These are phyloP conservation scores for Posidonia oceanica DNA, from an alignment of 116 monocot species.

Conservation along the genomic window DNA sequence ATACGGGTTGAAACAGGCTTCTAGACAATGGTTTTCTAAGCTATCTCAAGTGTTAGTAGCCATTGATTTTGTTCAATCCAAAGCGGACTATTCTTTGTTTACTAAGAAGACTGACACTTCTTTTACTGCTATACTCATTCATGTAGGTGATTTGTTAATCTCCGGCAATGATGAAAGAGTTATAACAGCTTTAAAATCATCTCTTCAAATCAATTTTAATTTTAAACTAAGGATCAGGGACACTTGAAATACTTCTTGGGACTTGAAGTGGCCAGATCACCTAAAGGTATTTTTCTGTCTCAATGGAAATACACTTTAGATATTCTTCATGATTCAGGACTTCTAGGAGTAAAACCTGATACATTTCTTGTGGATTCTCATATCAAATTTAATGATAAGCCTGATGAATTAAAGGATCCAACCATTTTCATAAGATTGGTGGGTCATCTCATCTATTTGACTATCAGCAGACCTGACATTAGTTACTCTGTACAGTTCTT, in stretches of 20 bases:
- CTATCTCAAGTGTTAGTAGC: background rate
- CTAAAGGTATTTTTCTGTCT: too few relatives aligned
- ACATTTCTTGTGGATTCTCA: too few relatives aligned
- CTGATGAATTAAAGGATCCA: too few relatives aligned
- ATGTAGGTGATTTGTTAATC: background rate
- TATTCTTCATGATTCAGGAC: too few relatives aligned
- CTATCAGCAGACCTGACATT: too few relatives aligned
- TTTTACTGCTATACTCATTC: background rate
- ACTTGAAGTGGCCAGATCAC: background rate
- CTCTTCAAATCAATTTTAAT: background rate
- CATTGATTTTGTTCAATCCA: background rate
- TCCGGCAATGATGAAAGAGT: background rate
- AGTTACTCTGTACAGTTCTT: too few relatives aligned
- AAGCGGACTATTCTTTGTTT: background rate
- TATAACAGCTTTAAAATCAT: background rate
- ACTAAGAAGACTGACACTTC: background rate
- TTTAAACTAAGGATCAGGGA: background rate
- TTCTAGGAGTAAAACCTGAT: too few relatives aligned
- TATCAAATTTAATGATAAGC: too few relatives aligned
- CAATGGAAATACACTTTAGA: too few relatives aligned
- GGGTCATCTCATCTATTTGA: too few relatives aligned
- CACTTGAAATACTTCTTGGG: background rate
- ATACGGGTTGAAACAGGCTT: background rate
- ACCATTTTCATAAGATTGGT: too few relatives aligned
- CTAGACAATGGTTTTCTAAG: background rate